These are phyloP conservation scores for Cutaneotrichosporon mucoides DNA, from an alignment of 1,284 basidiomycete genomes.

Conservation along the genomic window DNA sequence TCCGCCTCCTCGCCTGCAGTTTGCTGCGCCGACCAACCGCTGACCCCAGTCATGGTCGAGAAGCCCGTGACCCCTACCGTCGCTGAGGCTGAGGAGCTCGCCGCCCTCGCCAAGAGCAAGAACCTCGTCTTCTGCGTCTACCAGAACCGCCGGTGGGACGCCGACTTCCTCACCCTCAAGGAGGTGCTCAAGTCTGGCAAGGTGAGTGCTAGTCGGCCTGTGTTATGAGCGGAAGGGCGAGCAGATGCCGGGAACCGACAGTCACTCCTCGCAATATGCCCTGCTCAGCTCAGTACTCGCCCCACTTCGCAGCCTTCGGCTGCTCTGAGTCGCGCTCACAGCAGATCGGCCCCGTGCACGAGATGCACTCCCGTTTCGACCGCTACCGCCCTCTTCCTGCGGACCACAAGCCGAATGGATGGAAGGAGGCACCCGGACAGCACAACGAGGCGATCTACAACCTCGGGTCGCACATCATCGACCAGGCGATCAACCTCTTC, in stretches of 20 bases:
- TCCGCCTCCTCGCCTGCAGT: too few species aligned
- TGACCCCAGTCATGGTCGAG: constrained; percentile 60
- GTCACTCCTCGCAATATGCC: too few species aligned
- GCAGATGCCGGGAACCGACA: too few species aligned
- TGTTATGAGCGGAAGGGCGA: too few species aligned
- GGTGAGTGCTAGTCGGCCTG: constrained; percentile 55
- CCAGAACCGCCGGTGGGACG: constrained; percentile 60
- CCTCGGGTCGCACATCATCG: constrained; percentile 58
- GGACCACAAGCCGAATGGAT: constrained; percentile 53
- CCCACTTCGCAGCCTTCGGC: too few species aligned
- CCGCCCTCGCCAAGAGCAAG: constrained; percentile 61
- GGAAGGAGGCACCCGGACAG: constrained; percentile 51
- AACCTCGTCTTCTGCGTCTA: constrained; percentile 64
- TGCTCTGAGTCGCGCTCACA: not conserved
- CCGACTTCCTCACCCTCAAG: constrained; percentile 70
- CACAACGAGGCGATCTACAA: constrained; percentile 51
- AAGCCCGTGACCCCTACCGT: constrained; percentile 72
- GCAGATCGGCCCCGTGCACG: constrained; percentile 36
- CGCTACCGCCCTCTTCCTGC: constrained; percentile 61
- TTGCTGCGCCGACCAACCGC: too few species aligned
- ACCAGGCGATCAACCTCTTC: constrained; percentile 72
- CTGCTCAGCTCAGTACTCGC: too few species aligned
- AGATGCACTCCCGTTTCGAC: constrained; percentile 58
- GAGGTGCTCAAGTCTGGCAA: constrained; percentile 56
- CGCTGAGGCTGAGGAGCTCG: constrained; percentile 64